Base-by-base conservation (phyloP, 1,284 basidiomycete species). In the Apiotrichum porosum region DNA sequence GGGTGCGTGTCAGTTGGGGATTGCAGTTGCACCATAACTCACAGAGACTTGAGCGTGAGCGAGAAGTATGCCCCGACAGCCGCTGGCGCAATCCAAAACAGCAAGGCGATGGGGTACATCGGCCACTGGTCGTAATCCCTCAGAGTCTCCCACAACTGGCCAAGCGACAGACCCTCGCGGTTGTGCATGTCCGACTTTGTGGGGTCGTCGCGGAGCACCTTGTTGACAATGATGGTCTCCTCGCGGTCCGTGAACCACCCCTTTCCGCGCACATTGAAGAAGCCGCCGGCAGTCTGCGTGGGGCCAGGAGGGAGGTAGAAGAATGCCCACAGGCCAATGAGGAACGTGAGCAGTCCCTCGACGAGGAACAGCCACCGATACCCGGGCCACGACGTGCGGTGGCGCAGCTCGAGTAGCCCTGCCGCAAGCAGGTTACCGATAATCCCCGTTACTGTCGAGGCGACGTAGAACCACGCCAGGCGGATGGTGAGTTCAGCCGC, bases 201-300 rank as follows among this genome's bases (percentile, higher is more conserved):
- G 1, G 70, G 75, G 42, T 77, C 76, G 51, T 76, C 76, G 4
- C 76, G 63, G 1, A 76, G 57, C 4, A 76, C 69, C 33, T 68
- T 68, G 60, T 75, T 77, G 55, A 76, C 74, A 33, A 76, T 64
- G 56, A 77, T 74, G 6, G 58, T 66, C 41, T 74, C 73, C 37
- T 77, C 75, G 15, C 68, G 57, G 38, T 75, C 75, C 0, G 61
- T 71, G 56, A 77, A 76, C 68, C 68, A 76, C 0, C 69, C 70
- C 14, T 69, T 65, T 17, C 41, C 40, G 3, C 69, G 54, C 43
- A 51, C 35, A 4, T 46, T 42, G n/a, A n/a, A n/a, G n/a, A n/a
- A n/a, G n/a, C n/a, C n/a, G n/a, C n/a, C n/a, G 22, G 56, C 57
- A 10, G 71, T 76, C 52, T 73, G 63, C 1, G 66, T 69, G 0